Evolutionary conservation across 768 basidiomycete genomes (phyloP).

Genomic region (Mycena latifolia): DNA sequence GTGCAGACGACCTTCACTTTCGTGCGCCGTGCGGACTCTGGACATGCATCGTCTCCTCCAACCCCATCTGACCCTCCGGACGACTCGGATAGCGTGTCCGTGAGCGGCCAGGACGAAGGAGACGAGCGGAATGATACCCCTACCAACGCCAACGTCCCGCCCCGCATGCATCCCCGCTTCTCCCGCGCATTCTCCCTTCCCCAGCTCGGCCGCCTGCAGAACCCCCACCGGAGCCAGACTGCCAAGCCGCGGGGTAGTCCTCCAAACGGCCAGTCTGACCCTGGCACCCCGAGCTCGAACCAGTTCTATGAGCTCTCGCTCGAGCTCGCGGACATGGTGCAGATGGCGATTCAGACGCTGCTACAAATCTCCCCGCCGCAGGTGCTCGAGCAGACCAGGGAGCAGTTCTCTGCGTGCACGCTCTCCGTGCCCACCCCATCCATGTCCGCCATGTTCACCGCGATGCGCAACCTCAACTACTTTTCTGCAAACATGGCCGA

Average conservation of each 20-base stretch:
- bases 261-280: slow-evolving; percentile 21
- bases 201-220: slow-evolving; percentile 80
- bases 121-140: slow-evolving; percentile 39
- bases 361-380: slow-evolving; percentile 92
- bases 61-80: slow-evolving; percentile 54
- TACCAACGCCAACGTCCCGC: slow-evolving; percentile 32
- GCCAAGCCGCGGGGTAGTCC: slow-evolving; percentile 10
- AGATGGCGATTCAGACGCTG: slow-evolving; percentile 92
- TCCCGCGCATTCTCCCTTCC: slow-evolving; percentile 86
- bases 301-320: slow-evolving; percentile 79
- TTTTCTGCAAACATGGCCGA: slow-evolving; percentile 87
- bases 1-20: slow-evolving; percentile 29
- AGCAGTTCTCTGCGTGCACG: slow-evolving; percentile 92
- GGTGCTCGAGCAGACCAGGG: slow-evolving; percentile 91
- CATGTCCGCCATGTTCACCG: slow-evolving; percentile 88
- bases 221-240: slow-evolving; percentile 66
- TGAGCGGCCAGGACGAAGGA: slow-evolving; percentile 35
- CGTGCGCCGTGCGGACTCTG: slow-evolving; percentile 20
- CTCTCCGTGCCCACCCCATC: slow-evolving; percentile 89
- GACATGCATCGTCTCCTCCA: slow-evolving; percentile 13
- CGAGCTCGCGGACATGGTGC: slow-evolving; percentile 92
- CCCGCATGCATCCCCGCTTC: slow-evolving; percentile 59
- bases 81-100: slow-evolving; percentile 44
- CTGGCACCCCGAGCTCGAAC: slow-evolving; percentile 37
- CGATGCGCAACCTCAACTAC: slow-evolving; percentile 95